Conservation (phyloP, 2,329 filamentous ascomycete genomes). For the Colletotrichum sp. region DNA sequence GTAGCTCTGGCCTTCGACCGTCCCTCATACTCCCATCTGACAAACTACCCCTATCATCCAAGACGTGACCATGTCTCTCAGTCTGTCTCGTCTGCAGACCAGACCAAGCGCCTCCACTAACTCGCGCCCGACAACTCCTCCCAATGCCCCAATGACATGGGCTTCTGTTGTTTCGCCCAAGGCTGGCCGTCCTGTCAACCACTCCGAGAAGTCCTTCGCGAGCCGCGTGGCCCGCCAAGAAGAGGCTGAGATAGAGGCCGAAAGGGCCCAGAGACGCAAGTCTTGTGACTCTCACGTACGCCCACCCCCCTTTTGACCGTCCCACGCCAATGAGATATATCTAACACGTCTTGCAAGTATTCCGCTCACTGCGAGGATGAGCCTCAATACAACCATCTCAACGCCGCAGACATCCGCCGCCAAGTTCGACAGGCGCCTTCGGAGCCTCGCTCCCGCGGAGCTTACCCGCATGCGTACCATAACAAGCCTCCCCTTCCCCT, state of each 20-base stretch:
- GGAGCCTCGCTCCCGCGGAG: not conserved
- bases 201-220: not conserved
- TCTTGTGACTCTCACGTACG: not conserved
- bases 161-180: not conserved
- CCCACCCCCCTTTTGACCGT: not conserved
- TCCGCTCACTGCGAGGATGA: not conserved
- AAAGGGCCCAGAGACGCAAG: not conserved
- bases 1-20: too few relatives aligned
- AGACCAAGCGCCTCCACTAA: fast-evolving
- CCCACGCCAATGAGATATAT: not conserved
- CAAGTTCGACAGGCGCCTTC: not conserved
- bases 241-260: not conserved
- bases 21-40: too few relatives aligned
- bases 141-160: not conserved
- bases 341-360: not conserved
- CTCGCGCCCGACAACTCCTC: not conserved
- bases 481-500: not conserved
- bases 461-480: fast-evolving
- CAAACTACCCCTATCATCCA: not conserved
- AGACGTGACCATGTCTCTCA: not conserved
- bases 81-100: not conserved
- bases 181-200: not conserved
- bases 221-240: fast-evolving
- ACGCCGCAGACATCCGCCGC: not conserved
- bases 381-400: not conserved